Conservation (phyloP, 2,329 filamentous ascomycete species). For the Aureobasidium lini region DNA sequence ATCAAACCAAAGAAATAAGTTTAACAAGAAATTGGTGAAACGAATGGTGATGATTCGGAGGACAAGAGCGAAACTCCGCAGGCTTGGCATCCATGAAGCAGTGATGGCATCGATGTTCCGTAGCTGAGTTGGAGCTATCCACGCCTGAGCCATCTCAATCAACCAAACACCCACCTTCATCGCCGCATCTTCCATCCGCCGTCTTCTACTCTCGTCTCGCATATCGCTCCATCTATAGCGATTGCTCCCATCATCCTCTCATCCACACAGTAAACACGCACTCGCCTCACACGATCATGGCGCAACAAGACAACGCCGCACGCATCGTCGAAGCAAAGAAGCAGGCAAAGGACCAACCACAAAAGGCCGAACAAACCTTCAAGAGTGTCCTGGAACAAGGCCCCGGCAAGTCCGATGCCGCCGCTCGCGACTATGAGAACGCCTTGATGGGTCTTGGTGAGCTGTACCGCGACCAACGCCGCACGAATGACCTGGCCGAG, state of each 20-base stretch:
- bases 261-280: background rate
- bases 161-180: background rate
- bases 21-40: background rate
- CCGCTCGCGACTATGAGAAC: slow-evolving; percentile 83
- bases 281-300: slow-evolving; percentile 33
- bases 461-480: slow-evolving; percentile 85
- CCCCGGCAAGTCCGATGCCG: slow-evolving; percentile 75
- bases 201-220: background rate
- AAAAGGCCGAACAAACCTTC: slow-evolving; percentile 80
- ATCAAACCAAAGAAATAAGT: background rate
- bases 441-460: slow-evolving; percentile 84
- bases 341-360: slow-evolving; percentile 69
- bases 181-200: background rate
- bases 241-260: background rate
- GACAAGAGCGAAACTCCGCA: background rate
- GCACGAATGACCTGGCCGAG: slow-evolving; percentile 73
- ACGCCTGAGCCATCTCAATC: background rate
- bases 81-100: background rate
- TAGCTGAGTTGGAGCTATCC: background rate
- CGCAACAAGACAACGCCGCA: slow-evolving; percentile 45
- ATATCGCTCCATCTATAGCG: background rate
- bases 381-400: slow-evolving; percentile 82
- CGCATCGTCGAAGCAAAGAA: slow-evolving; percentile 85
- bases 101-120: background rate
- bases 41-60: background rate